These are phyloP conservation scores for Tricholoma matsutake DNA, from an alignment of 768 basidiomycete species.

Conservation along the genomic window DNA sequence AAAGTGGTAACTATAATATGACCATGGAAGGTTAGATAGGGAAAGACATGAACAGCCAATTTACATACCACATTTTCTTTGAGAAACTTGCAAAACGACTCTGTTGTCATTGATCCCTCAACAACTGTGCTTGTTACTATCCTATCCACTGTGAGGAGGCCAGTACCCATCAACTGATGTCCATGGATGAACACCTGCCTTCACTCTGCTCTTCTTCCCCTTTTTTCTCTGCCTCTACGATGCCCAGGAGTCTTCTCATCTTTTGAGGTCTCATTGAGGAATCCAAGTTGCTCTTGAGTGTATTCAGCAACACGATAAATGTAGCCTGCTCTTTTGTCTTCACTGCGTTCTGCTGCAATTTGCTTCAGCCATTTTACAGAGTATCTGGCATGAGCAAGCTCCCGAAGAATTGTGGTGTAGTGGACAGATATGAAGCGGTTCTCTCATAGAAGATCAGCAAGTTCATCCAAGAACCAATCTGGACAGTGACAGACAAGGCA, in stretches of 20 bases:
- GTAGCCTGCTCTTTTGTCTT: slow-evolving; percentile 22
- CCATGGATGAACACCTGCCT: slow-evolving; percentile 28
- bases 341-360: slow-evolving; percentile 30
- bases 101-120: slow-evolving; percentile 27
- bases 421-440: slow-evolving; percentile 33
- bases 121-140: slow-evolving; percentile 24
- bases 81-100: slow-evolving; percentile 20
- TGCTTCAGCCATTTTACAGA: slow-evolving; percentile 25
- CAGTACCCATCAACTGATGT: slow-evolving; percentile 20
- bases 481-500: slow-evolving; percentile 16
- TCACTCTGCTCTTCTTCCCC: slow-evolving; percentile 20
- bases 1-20: slow-evolving; percentile 15
- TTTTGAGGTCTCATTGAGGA: slow-evolving; percentile 33
- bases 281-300: slow-evolving; percentile 27
- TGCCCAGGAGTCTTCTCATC: slow-evolving; percentile 24
- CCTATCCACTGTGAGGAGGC: slow-evolving; percentile 28
- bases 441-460: slow-evolving; percentile 17
- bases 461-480: slow-evolving; percentile 34
- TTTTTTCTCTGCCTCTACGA: slow-evolving; percentile 18
- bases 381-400: slow-evolving; percentile 16
- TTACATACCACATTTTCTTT: slow-evolving; percentile 23
- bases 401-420: slow-evolving; percentile 27
- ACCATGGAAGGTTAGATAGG: not conserved
- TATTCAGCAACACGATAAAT: slow-evolving; percentile 26
- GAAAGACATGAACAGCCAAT: not conserved